Percentiles rank a stretch among this genome's conserved stretches.
These are phyloP conservation scores for Arxiozyma heterogenica DNA, from an alignment of 1,139 yeast genomes.

Conservation along the genomic window DNA sequence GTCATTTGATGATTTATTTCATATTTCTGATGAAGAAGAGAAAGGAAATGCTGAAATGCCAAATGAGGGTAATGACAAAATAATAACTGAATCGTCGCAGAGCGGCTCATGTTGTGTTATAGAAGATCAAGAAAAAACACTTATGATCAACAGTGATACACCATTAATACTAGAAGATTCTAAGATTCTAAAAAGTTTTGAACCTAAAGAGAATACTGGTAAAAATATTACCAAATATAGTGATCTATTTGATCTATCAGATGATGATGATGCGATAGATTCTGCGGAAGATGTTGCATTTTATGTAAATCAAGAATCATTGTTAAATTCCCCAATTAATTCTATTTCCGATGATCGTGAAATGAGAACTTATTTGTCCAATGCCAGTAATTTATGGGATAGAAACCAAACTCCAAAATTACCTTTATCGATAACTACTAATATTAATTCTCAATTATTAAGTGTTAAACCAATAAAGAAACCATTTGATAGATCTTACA, in stretches of 20 bases:
- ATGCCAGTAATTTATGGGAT: neutral
- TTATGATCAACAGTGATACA: neutral
- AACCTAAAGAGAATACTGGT: neutral
- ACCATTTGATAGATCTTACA: neutral
- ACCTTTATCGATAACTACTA: neutral
- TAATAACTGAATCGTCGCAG: neutral
- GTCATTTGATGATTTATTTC: constrained; percentile 16
- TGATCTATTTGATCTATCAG: constrained; percentile 10
- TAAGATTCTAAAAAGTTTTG: neutral
- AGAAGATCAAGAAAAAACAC: neutral
- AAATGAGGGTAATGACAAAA: neutral
- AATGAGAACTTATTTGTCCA: neutral
- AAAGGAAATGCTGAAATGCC: constrained; percentile 1
- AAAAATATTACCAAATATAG: constrained; percentile 7
- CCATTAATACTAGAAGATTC: neutral
- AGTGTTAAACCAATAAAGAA: neutral
- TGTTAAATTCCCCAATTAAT: neutral
- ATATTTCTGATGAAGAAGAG: constrained; percentile 13
- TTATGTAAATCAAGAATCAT: neutral
- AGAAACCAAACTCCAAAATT: neutral
- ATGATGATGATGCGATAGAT: constrained; percentile 5
- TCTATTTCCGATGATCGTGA: neutral
- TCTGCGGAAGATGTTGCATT: neutral
- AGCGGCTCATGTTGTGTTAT: neutral
- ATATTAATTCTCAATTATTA: neutral